Evolutionary conservation across 345 rosid genomes (phyloP), one percentile per base, ranked within the genome.

Genomic region (Salix brachista): DNA sequence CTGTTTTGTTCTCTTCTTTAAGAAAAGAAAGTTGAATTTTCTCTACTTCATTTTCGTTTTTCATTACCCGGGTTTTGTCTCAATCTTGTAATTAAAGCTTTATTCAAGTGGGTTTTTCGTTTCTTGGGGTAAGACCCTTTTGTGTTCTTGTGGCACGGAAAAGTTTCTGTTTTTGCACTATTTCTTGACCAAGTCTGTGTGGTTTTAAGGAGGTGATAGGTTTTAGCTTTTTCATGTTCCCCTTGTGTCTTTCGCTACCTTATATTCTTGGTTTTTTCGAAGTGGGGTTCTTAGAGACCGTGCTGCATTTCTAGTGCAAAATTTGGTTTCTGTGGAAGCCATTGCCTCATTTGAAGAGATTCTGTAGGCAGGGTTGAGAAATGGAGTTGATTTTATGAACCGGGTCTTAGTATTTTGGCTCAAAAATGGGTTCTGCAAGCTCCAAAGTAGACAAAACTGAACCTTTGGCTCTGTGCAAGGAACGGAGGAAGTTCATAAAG

Each of bases 401-500:
- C 73, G 79, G 74, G 71, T 71, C 41, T 16, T 66, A 67, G 54
- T 30, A 70, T 84, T 71, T 44, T 77, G 25, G 76, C 69, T 65
- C 19, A 48, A 82, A 75, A 73, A 92, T 95, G 97, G 99, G 99
- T 69, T 80, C 90, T 71, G 82, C 89, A 19, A 89, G 72, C 89
- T 91, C 96, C 32, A 95, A 91, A 88, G 25, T 81, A 67, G 87
- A 87, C 25, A 87, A 82, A 68, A 78, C 83, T 76, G 96, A 90
- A 67, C 92, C 93, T 13, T 78, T 93, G 85, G 81, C 85, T 34
- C 62, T 93, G 25, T 95, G 99, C 84, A 90, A 86, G 76, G 96
- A 85, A 58, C 84, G 99, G 71, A 89, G 88, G 83, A 88, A 82
- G 75, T 93, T 90, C 81, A 85, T 93, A 46, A 89, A 86, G 84